Evolutionary conservation across 2,329 filamentous ascomycete genomes (phyloP).

Genomic region (Aspergillus bombycis): DNA sequence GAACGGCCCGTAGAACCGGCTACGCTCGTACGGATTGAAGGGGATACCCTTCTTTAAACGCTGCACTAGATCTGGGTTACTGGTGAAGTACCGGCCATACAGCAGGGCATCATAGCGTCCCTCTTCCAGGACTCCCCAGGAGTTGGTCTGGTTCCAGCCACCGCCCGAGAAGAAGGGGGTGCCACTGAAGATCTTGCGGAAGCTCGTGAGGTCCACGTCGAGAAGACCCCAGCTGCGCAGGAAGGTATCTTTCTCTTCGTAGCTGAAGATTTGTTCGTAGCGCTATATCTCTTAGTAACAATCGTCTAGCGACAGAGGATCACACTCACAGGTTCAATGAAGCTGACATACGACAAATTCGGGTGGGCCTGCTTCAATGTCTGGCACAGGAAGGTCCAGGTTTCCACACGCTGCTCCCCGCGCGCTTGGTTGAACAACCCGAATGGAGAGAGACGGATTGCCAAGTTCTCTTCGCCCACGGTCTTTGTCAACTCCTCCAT

Average conservation of each 20-base stretch:
- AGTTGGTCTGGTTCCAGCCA: conserved; percentile 57
- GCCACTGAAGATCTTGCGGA: conserved; percentile 55
- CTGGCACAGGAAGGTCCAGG: conserved; percentile 55
- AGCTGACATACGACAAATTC: conserved; percentile 56
- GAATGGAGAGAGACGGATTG: conserved; percentile 53
- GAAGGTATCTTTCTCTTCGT: conserved; percentile 54
- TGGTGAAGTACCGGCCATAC: conserved; percentile 53
- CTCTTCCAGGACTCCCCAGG: conserved; percentile 53
- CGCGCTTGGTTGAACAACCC: conserved; percentile 57
- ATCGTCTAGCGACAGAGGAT: not conserved
- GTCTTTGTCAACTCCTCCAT: conserved; percentile 49
- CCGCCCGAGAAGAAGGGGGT: conserved; percentile 61
- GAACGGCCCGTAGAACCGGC: conserved; percentile 49
- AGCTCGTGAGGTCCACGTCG: conserved; percentile 50
- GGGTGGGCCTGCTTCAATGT: conserved; percentile 52
- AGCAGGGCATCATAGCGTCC: conserved; percentile 53
- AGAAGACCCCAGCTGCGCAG: conserved; percentile 52
- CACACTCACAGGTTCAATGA: conserved; percentile 53
- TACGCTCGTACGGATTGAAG: conserved; percentile 48
- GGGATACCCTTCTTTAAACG: conserved; percentile 46
- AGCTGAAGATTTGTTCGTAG: conserved; percentile 57
- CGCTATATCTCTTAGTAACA: conserved; percentile 28
- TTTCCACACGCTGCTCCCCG: conserved; percentile 56
- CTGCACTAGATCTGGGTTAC: conserved; percentile 54
- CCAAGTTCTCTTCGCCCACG: conserved; percentile 51